Conservation (phyloP, 345 rosid genomes). For the Eucalyptus curtisii region DNA sequence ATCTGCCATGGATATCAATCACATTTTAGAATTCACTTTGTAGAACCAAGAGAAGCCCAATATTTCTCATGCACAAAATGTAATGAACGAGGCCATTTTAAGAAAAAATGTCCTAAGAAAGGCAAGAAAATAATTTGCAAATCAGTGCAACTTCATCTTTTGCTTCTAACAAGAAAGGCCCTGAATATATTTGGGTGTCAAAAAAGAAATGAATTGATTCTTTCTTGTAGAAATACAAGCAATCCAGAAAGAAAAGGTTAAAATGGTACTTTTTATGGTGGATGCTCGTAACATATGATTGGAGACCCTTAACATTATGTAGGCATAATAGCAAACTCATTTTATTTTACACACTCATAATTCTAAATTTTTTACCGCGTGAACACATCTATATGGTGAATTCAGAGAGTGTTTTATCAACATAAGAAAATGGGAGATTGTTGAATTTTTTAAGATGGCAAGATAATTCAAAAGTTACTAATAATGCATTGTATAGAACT, state of each 20-base stretch:
- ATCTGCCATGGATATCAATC: not conserved
- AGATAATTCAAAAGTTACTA: not conserved
- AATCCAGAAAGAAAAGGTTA: not conserved
- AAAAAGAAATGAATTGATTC: not conserved
- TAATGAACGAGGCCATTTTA: not conserved
- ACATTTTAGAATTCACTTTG: too few species aligned
- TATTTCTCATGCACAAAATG: not conserved
- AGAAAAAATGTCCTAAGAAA: not conserved
- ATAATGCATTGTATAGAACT: not conserved
- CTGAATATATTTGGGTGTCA: not conserved
- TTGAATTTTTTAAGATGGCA: not conserved
- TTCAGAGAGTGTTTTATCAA: not conserved
- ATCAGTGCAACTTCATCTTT: not conserved
- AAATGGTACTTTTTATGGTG: not conserved
- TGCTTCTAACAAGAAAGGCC: not conserved
- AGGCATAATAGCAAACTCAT: not conserved
- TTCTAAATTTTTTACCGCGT: not conserved
- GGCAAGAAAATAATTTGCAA: not conserved
- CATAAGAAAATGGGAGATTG: not conserved
- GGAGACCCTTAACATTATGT: not conserved
- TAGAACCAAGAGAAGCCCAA: not conserved
- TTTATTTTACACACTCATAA: not conserved
- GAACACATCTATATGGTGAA: not conserved
- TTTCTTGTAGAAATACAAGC: not conserved
- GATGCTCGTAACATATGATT: not conserved